Conservation (phyloP, 2,329 filamentous ascomycete species). For the Geoglossum cookeanum region DNA sequence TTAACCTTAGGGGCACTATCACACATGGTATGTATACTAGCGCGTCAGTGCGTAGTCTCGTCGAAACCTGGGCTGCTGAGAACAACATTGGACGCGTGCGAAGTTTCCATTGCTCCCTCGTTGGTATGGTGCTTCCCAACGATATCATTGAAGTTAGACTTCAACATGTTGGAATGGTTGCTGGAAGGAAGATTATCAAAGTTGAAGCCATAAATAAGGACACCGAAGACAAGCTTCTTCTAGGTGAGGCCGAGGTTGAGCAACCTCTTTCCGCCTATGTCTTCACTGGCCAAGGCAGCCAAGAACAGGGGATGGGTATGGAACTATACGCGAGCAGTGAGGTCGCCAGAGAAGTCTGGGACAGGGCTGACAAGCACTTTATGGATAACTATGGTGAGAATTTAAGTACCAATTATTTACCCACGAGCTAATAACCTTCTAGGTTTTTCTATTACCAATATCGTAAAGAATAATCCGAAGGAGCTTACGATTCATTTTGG, state of each 20-base stretch:
- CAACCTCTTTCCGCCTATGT: conserved; percentile 94
- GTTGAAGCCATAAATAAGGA: conserved; percentile 92
- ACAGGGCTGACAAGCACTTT: conserved; percentile 91
- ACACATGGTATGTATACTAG: conserved; percentile 99
- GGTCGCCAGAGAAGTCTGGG: conserved; percentile 95
- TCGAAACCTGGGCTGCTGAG: conserved; percentile 97
- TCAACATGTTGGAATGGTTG: conserved; percentile 93
- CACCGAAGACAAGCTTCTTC: conserved; percentile 85
- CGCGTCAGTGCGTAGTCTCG: conserved; percentile 81
- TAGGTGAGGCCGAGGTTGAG: conserved; percentile 93
- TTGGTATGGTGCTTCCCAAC: conserved; percentile 97
- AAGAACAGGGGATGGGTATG: conserved; percentile 99
- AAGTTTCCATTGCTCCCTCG: conserved; percentile 88
- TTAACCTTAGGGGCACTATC: conserved; percentile 88
- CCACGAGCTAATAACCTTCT: conserved; percentile 11
- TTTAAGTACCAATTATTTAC: conserved; percentile 4
- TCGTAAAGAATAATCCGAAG: conserved; percentile 98
- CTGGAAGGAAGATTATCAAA: conserved; percentile 97
- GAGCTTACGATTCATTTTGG: conserved; percentile 97
- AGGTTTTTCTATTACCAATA: conserved; percentile 95
- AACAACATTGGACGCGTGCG: conserved; percentile 95
- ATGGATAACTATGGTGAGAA: conserved; percentile 91
- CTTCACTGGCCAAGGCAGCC: conserved; percentile 94
- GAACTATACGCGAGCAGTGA: conserved; percentile 85
- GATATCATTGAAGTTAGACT: conserved; percentile 90